Evolutionary conservation across 2,329 filamentous ascomycete genomes (phyloP).

Genomic region (Ophiostoma quercus): DNA sequence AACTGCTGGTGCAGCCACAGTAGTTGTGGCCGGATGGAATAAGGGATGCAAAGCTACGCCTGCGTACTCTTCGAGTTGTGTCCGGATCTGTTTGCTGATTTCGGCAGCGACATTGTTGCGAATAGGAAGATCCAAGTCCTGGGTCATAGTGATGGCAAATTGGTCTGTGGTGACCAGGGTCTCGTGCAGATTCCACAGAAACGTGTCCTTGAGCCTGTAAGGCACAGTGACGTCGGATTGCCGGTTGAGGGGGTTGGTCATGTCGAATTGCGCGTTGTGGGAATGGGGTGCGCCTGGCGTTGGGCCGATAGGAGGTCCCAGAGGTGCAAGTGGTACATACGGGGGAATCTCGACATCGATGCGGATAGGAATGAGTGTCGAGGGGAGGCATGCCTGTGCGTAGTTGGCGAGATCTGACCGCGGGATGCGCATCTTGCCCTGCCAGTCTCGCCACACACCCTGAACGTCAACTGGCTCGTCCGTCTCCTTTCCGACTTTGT

Average conservation of each 20-base stretch:
- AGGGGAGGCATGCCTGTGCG: slow-evolving; percentile 68
- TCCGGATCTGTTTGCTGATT: slow-evolving; percentile 90
- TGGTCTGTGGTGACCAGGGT: slow-evolving; percentile 89
- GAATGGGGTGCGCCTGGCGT: slow-evolving; percentile 49
- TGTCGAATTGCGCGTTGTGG: slow-evolving; percentile 61
- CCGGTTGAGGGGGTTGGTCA: slow-evolving; percentile 71
- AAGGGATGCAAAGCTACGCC: slow-evolving; percentile 89
- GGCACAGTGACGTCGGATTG: slow-evolving; percentile 73
- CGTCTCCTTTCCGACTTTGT: slow-evolving; percentile 80
- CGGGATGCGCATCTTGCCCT: slow-evolving; percentile 63
- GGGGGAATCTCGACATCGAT: slow-evolving; percentile 90
- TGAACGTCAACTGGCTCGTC: slow-evolving; percentile 74
- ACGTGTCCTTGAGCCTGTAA: slow-evolving; percentile 89
- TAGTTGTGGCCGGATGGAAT: slow-evolving; percentile 57
- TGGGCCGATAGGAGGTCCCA: slow-evolving; percentile 28
- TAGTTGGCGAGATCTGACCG: slow-evolving; percentile 56
- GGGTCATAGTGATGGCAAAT: slow-evolving; percentile 84
- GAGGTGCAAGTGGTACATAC: slow-evolving; percentile 53
- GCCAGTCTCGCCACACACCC: slow-evolving; percentile 93
- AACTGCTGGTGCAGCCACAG: not conserved
- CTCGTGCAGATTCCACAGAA: slow-evolving; percentile 96
- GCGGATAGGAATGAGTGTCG: slow-evolving; percentile 89
- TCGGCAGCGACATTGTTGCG: slow-evolving; percentile 63
- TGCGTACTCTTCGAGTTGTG: slow-evolving; percentile 92
- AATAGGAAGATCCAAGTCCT: slow-evolving; percentile 86